phyloP scores from a whole-genome alignment of 768 basidiomycete genomes.

The Pseudohyphozyma bogoriensis region DNA sequence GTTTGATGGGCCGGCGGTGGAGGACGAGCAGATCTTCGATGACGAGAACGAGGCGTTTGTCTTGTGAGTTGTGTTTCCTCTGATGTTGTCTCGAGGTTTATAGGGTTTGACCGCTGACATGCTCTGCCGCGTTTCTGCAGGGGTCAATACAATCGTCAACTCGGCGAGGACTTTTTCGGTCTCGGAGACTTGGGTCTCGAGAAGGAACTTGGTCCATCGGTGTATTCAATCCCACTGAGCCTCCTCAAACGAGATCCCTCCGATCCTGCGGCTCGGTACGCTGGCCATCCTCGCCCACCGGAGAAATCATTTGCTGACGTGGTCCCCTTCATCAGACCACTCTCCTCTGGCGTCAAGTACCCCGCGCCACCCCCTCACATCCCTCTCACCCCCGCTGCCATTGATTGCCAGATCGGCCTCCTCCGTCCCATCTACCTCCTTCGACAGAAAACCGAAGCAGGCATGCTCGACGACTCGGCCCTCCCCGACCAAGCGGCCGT shows the following conservation, averaged over 20 bases:
- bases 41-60: slow-evolving; percentile 58
- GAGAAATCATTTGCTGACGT: background rate
- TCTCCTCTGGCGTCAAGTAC: slow-evolving; percentile 51
- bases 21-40: slow-evolving; percentile 58
- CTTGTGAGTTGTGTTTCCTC: slow-evolving; percentile 48
- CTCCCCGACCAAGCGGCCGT: background rate
- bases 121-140: slow-evolving; percentile 30
- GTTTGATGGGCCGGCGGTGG: slow-evolving; percentile 36
- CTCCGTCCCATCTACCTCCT: slow-evolving; percentile 58
- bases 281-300: background rate
- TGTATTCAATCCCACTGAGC: slow-evolving; percentile 64
- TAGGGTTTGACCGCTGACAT: background rate
- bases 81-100: background rate
- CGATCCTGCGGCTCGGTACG: background rate
- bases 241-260: slow-evolving; percentile 49
- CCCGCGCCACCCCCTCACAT: slow-evolving; percentile 75
- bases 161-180: slow-evolving; percentile 90
- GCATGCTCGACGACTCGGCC: slow-evolving; percentile 1
- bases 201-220: slow-evolving; percentile 66
- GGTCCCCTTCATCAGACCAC: background rate
- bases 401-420: slow-evolving; percentile 74
- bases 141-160: slow-evolving; percentile 74
- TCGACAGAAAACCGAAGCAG: slow-evolving; percentile 6
- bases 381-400: slow-evolving; percentile 53
- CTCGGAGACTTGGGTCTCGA: slow-evolving; percentile 79